Percentiles rank a stretch among this genome's conserved stretches.
Conservation (phyloP, 192 early-diverging fungal species). For the Allomyces macrogynus region DNA sequence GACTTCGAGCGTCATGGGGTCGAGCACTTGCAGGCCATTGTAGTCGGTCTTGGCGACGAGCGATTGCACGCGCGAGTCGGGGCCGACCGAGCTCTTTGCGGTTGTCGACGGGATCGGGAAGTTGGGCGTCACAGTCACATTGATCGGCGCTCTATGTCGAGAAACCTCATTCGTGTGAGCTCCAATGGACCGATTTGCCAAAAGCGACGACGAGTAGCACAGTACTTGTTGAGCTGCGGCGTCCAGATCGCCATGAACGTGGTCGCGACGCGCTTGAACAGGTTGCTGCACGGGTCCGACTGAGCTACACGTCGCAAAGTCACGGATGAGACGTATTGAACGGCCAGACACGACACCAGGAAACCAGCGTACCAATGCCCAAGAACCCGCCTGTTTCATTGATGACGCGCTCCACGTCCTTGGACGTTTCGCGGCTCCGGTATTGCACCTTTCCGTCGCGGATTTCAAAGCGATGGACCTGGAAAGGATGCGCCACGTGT, state of each 20-base stretch:
- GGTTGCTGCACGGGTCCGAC: conserved; percentile 17
- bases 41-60: conserved; percentile 20
- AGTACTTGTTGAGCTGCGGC: no score
- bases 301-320: conserved; percentile 11
- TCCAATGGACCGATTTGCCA: no score
- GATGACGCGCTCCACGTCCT: not conserved
- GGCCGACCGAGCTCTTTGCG: not conserved
- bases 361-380: not conserved
- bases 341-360: not conserved
- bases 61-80: conserved; percentile 2
- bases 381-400: not conserved
- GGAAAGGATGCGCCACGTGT: no score
- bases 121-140: conserved; percentile 8
- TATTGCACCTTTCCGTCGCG: not conserved
- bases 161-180: conserved; percentile 4
- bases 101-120: no score
- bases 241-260: conserved; percentile 4
- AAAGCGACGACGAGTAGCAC: no score
- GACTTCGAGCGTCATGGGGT: conserved; percentile 21
- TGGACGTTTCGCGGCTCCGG: not conserved
- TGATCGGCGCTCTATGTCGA: conserved; percentile 5
- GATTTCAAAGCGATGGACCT: not conserved
- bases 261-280: conserved; percentile 17
- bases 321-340: conserved; percentile 5
- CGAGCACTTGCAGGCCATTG: conserved; percentile 14